Percentiles rank a stretch among this genome's conserved stretches.
These are phyloP conservation scores for Eucalyptus melliodora DNA, from an alignment of 345 rosid species.

Conservation along the genomic window DNA sequence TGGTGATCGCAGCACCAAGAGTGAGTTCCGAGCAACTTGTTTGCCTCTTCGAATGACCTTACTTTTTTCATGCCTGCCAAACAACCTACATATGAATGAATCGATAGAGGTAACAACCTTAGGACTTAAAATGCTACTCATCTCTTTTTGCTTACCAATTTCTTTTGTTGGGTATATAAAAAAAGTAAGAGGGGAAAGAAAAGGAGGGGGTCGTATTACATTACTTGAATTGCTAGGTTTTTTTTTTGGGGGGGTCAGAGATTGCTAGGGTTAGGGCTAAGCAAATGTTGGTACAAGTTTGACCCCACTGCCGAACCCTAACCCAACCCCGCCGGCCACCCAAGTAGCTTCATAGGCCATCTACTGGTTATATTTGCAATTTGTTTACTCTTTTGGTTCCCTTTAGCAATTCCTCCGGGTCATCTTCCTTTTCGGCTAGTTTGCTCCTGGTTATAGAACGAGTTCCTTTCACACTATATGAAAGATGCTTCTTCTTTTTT, in stretches of 20 bases:
- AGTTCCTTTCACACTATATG: background rate
- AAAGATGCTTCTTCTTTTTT: background rate
- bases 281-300: background rate
- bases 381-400: background rate
- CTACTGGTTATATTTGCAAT: background rate
- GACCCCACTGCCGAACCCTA: background rate
- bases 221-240: background rate
- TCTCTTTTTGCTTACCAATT: background rate
- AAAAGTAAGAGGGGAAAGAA: background rate
- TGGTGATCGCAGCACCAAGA: background rate
- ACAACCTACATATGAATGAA: background rate
- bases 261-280: background rate
- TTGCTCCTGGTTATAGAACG: background rate
- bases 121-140: background rate
- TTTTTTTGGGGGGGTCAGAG: no score
- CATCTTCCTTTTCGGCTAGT: background rate
- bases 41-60: background rate
- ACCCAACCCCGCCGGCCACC: background rate
- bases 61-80: accelerated
- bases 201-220: background rate
- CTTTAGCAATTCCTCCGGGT: background rate
- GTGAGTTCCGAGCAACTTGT: background rate
- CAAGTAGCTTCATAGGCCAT: background rate
- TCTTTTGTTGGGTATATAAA: background rate
- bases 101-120: background rate